Evolutionary conservation across 495 filamentous ascomycete species (phyloP), one percentile per base, ranked within the genome.

Genomic region (Annulohypoxylon moriforme): DNA sequence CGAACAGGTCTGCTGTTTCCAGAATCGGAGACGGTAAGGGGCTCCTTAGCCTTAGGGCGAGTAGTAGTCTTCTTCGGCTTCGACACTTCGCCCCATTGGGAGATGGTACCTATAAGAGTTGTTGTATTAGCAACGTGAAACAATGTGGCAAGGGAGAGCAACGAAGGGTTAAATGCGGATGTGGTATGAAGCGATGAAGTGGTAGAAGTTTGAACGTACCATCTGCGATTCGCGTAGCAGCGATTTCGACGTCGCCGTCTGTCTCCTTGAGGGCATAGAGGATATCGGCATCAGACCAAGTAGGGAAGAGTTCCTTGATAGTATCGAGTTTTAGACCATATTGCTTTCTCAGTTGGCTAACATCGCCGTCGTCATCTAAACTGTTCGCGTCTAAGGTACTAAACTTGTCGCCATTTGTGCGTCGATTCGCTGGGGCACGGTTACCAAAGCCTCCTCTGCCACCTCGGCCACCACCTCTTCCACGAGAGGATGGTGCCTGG

Each of bases 71-170:
- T 93, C 77, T 90, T 91, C 79, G 91, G 90, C 86, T 97, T 97
- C 82, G 95, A 93, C 76, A 98, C 94, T 81, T 97, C 94, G 67
- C 90, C 92, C 92, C 96, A 99, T 85, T 95, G 94, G 68, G 94
- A 89, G 72, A 97, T 91, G 62, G 90, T 90, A 71, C 95, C 95
- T 98, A 75, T 29, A 50, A 50, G 36, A 20, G 47, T 55, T 18
- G 53, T 46, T 22, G 68, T 68, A 73, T 81, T 60, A 82, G 71
- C 62, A 66, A 73, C 44, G 42, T 65, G 46, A 72, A 60, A 72
- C 67, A 56, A 13, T 18, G 60, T 20, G 24, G 59, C 52, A 72
- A 71, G 56, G 66, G 44, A 53, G 27, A 36, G 27, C 4, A 25
- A 34, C 16, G 50, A 66, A 47, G 33, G 47, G 49, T n/a, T 18